These are phyloP conservation scores for Purshia tridentata DNA, from an alignment of 306 rosid species.

Conservation along the genomic window DNA sequence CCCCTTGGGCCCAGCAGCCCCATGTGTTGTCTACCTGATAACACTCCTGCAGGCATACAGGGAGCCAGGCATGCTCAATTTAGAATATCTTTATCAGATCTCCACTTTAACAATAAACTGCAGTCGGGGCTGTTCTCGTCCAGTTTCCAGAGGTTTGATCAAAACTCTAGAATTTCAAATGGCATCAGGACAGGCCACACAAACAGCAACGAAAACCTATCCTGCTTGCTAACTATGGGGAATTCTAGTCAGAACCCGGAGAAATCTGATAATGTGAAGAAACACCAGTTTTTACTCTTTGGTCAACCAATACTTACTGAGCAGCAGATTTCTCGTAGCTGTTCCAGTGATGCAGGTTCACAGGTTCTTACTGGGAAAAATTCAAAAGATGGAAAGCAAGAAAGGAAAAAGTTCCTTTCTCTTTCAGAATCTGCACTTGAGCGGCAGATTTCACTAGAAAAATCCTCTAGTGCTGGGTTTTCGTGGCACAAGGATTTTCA, in stretches of 20 bases:
- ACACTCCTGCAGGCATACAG: slow-evolving; percentile 99
- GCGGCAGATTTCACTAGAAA: slow-evolving; percentile 43
- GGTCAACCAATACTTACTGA: slow-evolving; percentile 97
- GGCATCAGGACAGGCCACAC: slow-evolving; percentile 38
- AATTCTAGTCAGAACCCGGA: slow-evolving; percentile 60
- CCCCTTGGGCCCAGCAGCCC: slow-evolving; percentile 79
- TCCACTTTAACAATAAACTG: slow-evolving; percentile 65
- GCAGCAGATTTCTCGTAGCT: slow-evolving; percentile 67
- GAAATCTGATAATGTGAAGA: slow-evolving; percentile 63
- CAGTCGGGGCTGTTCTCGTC: slow-evolving; percentile 72
- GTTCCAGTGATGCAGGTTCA: slow-evolving; percentile 43
- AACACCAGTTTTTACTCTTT: slow-evolving; percentile 81
- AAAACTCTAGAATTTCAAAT: slow-evolving; percentile 48
- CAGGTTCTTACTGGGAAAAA: slow-evolving; percentile 31
- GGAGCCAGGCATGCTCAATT: slow-evolving; percentile 99
- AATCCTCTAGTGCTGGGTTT: slow-evolving; percentile 50
- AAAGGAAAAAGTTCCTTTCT: slow-evolving; percentile 43
- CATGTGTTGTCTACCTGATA: slow-evolving; percentile 72
- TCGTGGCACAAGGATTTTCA: slow-evolving; percentile 46
- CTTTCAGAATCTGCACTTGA: slow-evolving; percentile 41
- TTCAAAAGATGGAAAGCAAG: slow-evolving; percentile 30
- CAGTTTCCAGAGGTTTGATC: slow-evolving; percentile 41
- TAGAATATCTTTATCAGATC: slow-evolving; percentile 80
- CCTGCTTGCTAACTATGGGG: slow-evolving; percentile 70
- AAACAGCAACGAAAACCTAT: slow-evolving; percentile 51